phyloP scores from a whole-genome alignment of 2,329 filamentous ascomycete species.

The Hymenoscyphus fructigenus region DNA sequence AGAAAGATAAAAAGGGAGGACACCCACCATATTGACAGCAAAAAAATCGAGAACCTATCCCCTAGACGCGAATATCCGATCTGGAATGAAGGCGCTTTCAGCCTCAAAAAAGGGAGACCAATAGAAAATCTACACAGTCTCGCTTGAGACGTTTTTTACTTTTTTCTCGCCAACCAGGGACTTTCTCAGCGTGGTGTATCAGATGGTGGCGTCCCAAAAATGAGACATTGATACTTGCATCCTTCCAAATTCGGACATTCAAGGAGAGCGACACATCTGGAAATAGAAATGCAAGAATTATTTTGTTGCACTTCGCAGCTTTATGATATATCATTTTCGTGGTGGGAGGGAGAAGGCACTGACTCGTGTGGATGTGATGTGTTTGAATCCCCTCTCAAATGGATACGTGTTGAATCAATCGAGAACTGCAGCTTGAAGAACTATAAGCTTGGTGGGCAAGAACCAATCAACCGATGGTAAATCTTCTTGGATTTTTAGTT shows the following conservation, averaged over 20 bases:
- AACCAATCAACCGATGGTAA: too few species aligned
- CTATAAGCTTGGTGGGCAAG: too few species aligned
- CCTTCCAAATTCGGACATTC: background rate
- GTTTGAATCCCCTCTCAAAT: background rate
- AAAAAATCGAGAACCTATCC: too few species aligned
- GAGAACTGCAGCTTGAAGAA: too few species aligned
- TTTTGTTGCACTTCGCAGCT: background rate
- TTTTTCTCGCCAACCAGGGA: background rate
- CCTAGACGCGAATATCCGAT: background rate
- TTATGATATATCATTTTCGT: background rate
- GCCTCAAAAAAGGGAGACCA: conserved; percentile 1
- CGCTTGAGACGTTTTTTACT: background rate
- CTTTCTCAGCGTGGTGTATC: background rate
- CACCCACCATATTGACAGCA: too few species aligned
- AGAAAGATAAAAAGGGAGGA: background rate
- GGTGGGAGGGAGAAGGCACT: background rate
- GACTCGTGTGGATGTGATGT: background rate
- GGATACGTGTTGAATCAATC: background rate
- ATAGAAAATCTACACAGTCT: too few species aligned
- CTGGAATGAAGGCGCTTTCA: background rate
- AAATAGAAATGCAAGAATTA: background rate
- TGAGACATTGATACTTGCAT: background rate
- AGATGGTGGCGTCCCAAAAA: too few species aligned
- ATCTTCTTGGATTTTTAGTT: too few species aligned
- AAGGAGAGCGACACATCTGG: background rate